Percentiles rank a stretch among this genome's conserved stretches.
phyloP scores from a whole-genome alignment of 208 protist species.

The Porcisia deanei region DNA sequence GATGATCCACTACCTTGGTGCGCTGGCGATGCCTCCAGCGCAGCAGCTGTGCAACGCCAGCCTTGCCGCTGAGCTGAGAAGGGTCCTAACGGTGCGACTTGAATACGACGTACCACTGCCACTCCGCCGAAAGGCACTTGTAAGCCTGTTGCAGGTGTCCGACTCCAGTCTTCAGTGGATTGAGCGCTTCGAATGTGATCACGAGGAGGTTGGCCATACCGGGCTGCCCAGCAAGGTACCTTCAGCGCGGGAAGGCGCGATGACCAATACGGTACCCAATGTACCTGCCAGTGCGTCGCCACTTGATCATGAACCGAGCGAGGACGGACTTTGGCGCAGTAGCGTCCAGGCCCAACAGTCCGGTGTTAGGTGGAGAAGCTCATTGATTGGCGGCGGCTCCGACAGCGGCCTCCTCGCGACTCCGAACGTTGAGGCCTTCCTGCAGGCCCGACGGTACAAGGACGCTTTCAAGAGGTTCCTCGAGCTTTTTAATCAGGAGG shows the following conservation, averaged over 20 bases:
- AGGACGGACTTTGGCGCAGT: conserved; percentile 7
- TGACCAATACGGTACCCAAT: not conserved
- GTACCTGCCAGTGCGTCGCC: not conserved
- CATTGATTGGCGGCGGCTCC: conserved; percentile 1
- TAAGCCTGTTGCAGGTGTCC: conserved; percentile 66
- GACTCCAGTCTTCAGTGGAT: conserved; percentile 89
- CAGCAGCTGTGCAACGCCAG: conserved; percentile 27
- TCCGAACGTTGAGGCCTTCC: conserved; percentile 37
- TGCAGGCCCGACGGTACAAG: conserved; percentile 64
- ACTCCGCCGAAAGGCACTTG: conserved; percentile 61
- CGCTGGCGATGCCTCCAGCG: conserved; percentile 42
- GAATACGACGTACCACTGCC: conserved; percentile 55
- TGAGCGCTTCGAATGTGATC: conserved; percentile 75
- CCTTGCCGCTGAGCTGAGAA: conserved; percentile 33
- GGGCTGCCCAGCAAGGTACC: not conserved
- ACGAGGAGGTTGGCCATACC: conserved; percentile 14
- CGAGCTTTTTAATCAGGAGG: conserved; percentile 70
- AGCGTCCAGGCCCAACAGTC: not conserved
- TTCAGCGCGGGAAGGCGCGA: not conserved
- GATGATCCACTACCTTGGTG: conserved; percentile 92
- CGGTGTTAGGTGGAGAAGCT: not conserved
- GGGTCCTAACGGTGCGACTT: conserved; percentile 39
- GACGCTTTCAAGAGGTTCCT: conserved; percentile 74
- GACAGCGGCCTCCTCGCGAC: not conserved
- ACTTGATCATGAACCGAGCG: not conserved